Conservation (phyloP, 192 early-diverging fungal genomes). For the Coemansia guatemalensis region DNA sequence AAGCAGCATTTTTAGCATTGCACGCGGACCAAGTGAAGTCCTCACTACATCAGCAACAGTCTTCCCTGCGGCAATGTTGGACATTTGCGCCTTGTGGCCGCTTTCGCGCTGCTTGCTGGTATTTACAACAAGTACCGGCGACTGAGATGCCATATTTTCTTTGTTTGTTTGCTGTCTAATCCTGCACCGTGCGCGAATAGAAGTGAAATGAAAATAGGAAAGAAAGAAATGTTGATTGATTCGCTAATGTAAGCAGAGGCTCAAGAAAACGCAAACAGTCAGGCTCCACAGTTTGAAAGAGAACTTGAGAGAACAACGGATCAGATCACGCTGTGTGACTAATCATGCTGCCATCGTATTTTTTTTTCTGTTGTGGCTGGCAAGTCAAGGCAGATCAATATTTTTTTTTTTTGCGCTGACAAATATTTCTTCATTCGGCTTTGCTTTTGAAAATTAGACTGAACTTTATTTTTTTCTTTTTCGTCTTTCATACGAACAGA, state of each 20-base stretch:
- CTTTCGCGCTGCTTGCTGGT: slow-evolving; percentile 91
- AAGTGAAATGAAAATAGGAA: slow-evolving; percentile 3
- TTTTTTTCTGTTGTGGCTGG: background rate
- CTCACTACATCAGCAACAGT: slow-evolving; percentile 98
- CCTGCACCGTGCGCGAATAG: background rate
- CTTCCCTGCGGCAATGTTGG: slow-evolving; percentile 98
- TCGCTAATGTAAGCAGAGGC: background rate
- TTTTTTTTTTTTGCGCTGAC: background rate
- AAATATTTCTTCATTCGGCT: background rate
- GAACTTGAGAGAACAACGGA: slow-evolving; percentile 5
- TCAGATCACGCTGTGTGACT: background rate
- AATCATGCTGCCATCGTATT: background rate
- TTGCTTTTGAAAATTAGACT: background rate
- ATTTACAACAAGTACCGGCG: slow-evolving; percentile 88
- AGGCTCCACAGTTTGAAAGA: background rate
- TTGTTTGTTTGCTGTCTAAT: background rate
- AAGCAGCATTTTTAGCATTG: slow-evolving; percentile 99
- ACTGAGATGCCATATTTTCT: slow-evolving; percentile 52
- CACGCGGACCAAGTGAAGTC: slow-evolving; percentile 95
- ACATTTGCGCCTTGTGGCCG: slow-evolving; percentile 95
- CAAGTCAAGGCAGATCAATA: background rate
- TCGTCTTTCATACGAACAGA: background rate
- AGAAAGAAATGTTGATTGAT: background rate
- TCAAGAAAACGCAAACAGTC: slow-evolving; percentile 1
- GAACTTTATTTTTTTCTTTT: slow-evolving; percentile 5